phyloP scores from a whole-genome alignment of 257 asterid species.

The Salvia splendens region DNA sequence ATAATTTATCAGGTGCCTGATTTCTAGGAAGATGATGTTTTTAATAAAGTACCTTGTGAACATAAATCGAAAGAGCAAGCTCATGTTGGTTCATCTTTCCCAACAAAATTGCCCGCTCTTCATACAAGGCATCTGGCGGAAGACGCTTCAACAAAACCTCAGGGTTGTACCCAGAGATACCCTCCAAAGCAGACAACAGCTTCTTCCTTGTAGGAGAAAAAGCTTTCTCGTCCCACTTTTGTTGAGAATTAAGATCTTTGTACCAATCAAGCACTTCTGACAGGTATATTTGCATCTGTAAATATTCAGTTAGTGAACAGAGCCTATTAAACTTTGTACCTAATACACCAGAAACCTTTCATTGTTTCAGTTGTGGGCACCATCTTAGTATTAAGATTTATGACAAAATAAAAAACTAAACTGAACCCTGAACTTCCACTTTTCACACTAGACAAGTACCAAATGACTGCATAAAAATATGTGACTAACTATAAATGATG shows the following conservation, averaged over 20 bases:
- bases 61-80: constrained; percentile 88
- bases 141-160: constrained; percentile 78
- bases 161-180: constrained; percentile 83
- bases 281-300: constrained; percentile 90
- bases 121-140: constrained; percentile 84
- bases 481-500: neutral
- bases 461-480: constrained; percentile 13
- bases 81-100: constrained; percentile 97
- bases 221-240: constrained; percentile 86
- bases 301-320: constrained; percentile 26
- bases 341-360: constrained; percentile 16
- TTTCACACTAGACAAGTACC: neutral
- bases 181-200: constrained; percentile 82
- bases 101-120: constrained; percentile 88
- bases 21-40: constrained; percentile 21
- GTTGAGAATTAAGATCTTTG: constrained; percentile 67
- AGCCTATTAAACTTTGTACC: constrained; percentile 16
- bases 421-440: neutral
- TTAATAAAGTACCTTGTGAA: constrained; percentile 69
- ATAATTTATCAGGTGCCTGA: constrained; percentile 21
- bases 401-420: constrained; percentile 8
- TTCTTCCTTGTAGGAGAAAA: constrained; percentile 85
- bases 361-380: constrained; percentile 9
- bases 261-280: constrained; percentile 95
- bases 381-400: constrained; percentile 5